A percentile compares a stretch with the other conserved stretches of the same genome.
phyloP scores from a whole-genome alignment of 1,139 yeast species.

The Yamadazyma songkhlaensis region DNA sequence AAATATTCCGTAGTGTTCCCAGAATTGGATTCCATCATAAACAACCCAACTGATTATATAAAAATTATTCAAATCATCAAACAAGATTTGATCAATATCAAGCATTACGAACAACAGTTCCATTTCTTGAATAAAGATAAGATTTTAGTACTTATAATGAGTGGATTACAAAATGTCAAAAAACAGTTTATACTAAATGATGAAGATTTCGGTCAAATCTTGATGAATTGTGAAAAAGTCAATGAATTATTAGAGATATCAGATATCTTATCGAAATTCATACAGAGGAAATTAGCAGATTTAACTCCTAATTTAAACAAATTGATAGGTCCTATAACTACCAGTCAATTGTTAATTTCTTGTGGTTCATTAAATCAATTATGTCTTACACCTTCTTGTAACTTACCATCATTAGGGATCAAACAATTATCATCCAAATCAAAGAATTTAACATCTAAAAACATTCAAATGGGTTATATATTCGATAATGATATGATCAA shows the following conservation, averaged over 20 bases:
- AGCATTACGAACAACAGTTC: constrained; percentile 33
- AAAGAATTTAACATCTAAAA: constrained; percentile 25
- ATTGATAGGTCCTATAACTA: constrained; percentile 67
- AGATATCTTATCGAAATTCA: constrained; percentile 46
- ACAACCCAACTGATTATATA: constrained; percentile 66
- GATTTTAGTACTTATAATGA: constrained; percentile 69
- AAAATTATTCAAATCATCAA: constrained; percentile 51
- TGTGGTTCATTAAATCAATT: constrained; percentile 72
- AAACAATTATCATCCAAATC: constrained; percentile 45
- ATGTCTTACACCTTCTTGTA: constrained; percentile 77
- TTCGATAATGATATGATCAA: constrained; percentile 53
- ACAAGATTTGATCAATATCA: constrained; percentile 41
- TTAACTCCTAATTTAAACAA: constrained; percentile 82
- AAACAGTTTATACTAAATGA: constrained; percentile 27
- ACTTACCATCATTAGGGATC: constrained; percentile 76
- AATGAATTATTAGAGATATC: constrained; percentile 45
- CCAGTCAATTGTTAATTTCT: constrained; percentile 71
- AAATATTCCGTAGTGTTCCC: constrained; percentile 65
- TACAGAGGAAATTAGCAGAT: constrained; percentile 52
- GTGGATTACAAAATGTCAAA: constrained; percentile 48
- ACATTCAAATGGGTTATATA: constrained; percentile 59
- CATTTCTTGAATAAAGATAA: constrained; percentile 58
- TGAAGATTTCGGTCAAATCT: constrained; percentile 36
- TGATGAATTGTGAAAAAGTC: constrained; percentile 47
- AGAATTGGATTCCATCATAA: constrained; percentile 63